Evolutionary conservation across 768 basidiomycete species (phyloP), one percentile per base, ranked within the genome.

Genomic region (Tremella mesenterica): DNA sequence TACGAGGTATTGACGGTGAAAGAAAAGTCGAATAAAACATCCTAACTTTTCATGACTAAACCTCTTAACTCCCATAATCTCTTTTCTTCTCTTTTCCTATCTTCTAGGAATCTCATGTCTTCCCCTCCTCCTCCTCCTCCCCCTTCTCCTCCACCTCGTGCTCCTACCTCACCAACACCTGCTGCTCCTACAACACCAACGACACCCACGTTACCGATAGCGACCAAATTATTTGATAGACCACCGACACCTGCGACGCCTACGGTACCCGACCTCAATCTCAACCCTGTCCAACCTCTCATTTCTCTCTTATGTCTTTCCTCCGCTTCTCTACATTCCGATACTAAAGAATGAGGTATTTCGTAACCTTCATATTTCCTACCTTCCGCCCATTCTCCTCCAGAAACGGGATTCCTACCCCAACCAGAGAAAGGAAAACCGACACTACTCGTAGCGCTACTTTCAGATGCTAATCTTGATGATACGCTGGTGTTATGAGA

Each of bases 231-330:
- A n/a, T n/a, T n/a, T n/a, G n/a, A n/a, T n/a, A n/a, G n/a, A n/a
- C n/a, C n/a, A n/a, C n/a, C n/a, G n/a, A n/a, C n/a, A n/a, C n/a
- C n/a, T n/a, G n/a, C n/a, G n/a, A n/a, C n/a, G n/a, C n/a, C n/a
- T n/a, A n/a, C n/a, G n/a, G n/a, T n/a, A n/a, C n/a, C n/a, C n/a
- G n/a, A n/a, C n/a, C n/a, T n/a, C n/a, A n/a, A n/a, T 5, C 18
- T 8, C 27, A 50, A 51, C 31, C 51, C 51, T 1, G 52, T 46
- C 91, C 89, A 93, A 4, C 86, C 86, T 59, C 82, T 85, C 79
- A 90, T 85, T 75, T 95, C 91, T 21, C 72, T 73, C 45, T 81
- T 81, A 75, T 95, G 90, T 48, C 88, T 80, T 67, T 83, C 82
- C 71, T 91, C 89, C 8, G 89, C 90, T 12, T 75, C 74, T 41